phyloP scores from a whole-genome alignment of 352 stramenopile species.

The Vaucheria bursata region DNA sequence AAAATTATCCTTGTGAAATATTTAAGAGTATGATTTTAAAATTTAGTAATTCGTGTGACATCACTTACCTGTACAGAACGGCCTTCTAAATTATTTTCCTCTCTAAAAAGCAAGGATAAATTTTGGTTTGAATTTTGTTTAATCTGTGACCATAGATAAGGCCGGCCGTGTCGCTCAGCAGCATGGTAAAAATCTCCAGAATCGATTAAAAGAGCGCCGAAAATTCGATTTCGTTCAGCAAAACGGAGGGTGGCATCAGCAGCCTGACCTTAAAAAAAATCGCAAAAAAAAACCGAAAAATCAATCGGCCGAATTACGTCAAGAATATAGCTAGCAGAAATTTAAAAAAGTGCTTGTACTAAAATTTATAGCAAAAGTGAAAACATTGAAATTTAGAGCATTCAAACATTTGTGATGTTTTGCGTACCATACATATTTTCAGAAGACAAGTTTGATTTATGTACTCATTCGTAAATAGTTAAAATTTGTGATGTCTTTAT shows the following conservation, averaged over 20 bases:
- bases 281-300: not conserved
- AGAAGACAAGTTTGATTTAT: too few species aligned
- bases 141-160: conserved; percentile 28
- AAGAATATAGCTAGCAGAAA: too few species aligned
- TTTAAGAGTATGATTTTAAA: too few species aligned
- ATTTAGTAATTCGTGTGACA: too few species aligned
- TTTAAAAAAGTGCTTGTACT: not conserved
- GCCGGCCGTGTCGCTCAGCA: conserved; percentile 29
- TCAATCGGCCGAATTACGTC: not conserved
- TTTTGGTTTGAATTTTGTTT: not conserved
- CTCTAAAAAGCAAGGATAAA: not conserved
- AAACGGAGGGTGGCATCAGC: conserved; percentile 29
- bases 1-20: too few species aligned
- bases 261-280: conserved; percentile 15
- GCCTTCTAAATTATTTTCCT: not conserved
- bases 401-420: conserved; percentile 4
- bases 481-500: too few species aligned
- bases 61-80: not conserved
- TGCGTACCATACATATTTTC: not conserved
- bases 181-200: conserved; percentile 34
- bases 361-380: not conserved
- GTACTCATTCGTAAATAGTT: too few species aligned
- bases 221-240: conserved; percentile 18
- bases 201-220: conserved; percentile 26
- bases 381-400: not conserved